A percentile compares a stretch with the other conserved stretches of the same genome.
These are phyloP conservation scores for Crithidia fasciculata DNA, from an alignment of 208 protist species.

Conservation along the genomic window DNA sequence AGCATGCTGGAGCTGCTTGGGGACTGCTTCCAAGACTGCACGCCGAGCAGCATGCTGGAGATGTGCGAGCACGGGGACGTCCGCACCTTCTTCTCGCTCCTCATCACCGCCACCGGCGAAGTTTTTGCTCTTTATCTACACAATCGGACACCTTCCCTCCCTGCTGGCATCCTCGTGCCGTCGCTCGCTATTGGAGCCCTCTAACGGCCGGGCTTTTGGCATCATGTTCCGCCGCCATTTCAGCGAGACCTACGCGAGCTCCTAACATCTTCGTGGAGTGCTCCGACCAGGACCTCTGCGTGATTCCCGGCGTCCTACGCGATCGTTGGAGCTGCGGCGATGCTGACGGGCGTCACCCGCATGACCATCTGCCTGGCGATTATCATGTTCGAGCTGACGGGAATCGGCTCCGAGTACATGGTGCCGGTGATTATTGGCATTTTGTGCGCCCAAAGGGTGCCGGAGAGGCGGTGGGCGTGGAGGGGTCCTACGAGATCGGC, in stretches of 20 bases:
- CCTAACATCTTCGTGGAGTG: slow-evolving; percentile 75
- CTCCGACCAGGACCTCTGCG: slow-evolving; percentile 57
- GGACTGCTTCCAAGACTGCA: slow-evolving; percentile 84
- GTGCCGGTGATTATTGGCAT: slow-evolving; percentile 80
- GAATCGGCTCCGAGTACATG: slow-evolving; percentile 84
- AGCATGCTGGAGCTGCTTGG: slow-evolving; percentile 70
- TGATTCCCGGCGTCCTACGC: slow-evolving; percentile 93
- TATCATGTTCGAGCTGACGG: slow-evolving; percentile 95
- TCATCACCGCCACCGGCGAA: slow-evolving; percentile 64
- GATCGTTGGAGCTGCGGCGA: slow-evolving; percentile 91
- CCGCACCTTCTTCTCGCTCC: slow-evolving; percentile 55
- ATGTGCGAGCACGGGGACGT: slow-evolving; percentile 61
- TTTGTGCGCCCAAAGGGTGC: slow-evolving; percentile 71
- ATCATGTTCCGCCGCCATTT: slow-evolving; percentile 58
- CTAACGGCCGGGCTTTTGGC: slow-evolving; percentile 80
- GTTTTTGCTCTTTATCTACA: slow-evolving; percentile 63
- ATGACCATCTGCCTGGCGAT: slow-evolving; percentile 95
- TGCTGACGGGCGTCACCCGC: slow-evolving; percentile 93
- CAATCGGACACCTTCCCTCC: slow-evolving; percentile 75
- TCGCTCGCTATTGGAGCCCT: slow-evolving; percentile 89
- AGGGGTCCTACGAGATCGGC: slow-evolving; percentile 80
- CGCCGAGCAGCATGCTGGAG: slow-evolving; percentile 41
- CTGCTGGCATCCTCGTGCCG: slow-evolving; percentile 93
- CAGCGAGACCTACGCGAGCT: slow-evolving; percentile 61
- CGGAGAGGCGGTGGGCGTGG: slow-evolving; percentile 71